Base-by-base conservation (phyloP, 352 stramenopile species). In the Phytophthora aleatoria region DNA sequence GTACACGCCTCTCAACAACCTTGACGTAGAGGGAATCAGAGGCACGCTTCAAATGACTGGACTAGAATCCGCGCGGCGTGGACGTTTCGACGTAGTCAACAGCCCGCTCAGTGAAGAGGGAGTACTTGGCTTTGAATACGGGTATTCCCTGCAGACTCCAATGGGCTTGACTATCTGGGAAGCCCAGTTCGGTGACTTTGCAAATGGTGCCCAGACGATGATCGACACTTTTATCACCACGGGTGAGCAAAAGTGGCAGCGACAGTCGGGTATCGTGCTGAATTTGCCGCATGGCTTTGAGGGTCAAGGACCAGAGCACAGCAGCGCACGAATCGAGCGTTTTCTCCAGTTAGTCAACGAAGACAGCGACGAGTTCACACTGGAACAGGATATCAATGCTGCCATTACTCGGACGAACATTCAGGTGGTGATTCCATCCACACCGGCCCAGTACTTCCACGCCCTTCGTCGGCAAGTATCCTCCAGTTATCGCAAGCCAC, bases 391-490 rank as follows among this genome's bases (percentile, higher is more conserved):
- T 44, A 50, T 67, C 1, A 62, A 72, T 41, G 74, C 77, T 24
- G 81, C 77, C 6, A 79, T 85, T 58, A 77, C 75, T 50, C 71
- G 74, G 31, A 73, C 73, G 3, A 96, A 97, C 65, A 75, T 94
- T 42, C 81, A 91, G 51, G 84, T 96, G 15, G 66, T 90, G 31
- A 86, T 87, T 50, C 81, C 83, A 28, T 94, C 85, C 27, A 97
- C 90, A 0, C 95, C 96, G 0, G 96, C 96, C 3, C 97, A 99
- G 74, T 99, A 99, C 68, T 99, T 99, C 73, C 96, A 99, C 67
- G 92, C 87, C 15, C 79, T 99, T 51, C 90, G 96, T 8, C 81
- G 96, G 30, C 87, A 96, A 67, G 76, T 91, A n/a, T 54, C 64
- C 26, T 81, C 73, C 35, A 81, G 65, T 41, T 92, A 89, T 65